phyloP scores from a whole-genome alignment of 1,139 yeast species.

The Hyphopichia pseudoburtonii region DNA sequence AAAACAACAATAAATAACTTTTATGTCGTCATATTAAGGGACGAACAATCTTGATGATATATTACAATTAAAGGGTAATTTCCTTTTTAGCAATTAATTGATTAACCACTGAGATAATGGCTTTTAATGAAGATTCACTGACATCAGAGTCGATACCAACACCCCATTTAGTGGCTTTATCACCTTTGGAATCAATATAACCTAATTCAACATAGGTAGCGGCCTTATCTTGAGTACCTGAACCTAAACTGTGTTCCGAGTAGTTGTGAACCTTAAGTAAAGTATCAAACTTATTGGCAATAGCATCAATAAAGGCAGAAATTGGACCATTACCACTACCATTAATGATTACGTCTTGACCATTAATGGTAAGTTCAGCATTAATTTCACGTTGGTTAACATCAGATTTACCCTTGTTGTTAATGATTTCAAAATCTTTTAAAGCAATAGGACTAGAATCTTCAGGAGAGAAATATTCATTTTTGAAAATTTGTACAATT shows the following conservation, averaged over 20 bases:
- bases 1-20: no score
- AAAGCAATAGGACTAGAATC: conserved; percentile 24
- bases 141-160: conserved; percentile 49
- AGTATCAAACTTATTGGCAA: conserved; percentile 32
- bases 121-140: conserved; percentile 48
- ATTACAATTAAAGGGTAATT: conserved; percentile 16
- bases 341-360: conserved; percentile 20
- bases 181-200: conserved; percentile 26
- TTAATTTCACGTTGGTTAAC: conserved; percentile 30
- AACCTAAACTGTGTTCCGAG: conserved; percentile 45
- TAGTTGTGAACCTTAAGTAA: conserved; percentile 43
- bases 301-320: conserved; percentile 46
- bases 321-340: conserved; percentile 52
- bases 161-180: conserved; percentile 40
- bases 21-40: no score
- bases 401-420: conserved; percentile 17
- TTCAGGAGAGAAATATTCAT: conserved; percentile 28
- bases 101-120: conserved; percentile 45
- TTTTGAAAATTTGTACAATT: conserved; percentile 38
- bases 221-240: conserved; percentile 45
- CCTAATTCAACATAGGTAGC: conserved; percentile 48
- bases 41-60: no score
- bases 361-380: conserved; percentile 24
- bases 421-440: conserved; percentile 35
- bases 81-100: conserved; percentile 28